These are phyloP conservation scores for Naegleria lovaniensis DNA, from an alignment of 208 protist species.

Conservation along the genomic window DNA sequence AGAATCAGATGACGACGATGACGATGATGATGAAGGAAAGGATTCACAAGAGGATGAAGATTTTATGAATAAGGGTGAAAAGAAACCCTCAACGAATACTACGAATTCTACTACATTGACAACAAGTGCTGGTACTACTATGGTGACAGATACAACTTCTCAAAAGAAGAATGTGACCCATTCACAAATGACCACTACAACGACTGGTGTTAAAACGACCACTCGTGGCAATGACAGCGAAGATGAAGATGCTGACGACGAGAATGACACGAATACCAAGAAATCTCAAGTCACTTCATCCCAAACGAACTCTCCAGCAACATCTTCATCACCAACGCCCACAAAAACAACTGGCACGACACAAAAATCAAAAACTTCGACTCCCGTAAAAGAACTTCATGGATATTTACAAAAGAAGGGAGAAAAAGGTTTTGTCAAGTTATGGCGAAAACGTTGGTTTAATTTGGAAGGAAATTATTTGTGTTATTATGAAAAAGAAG, in stretches of 20 bases:
- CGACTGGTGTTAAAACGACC: too few relatives aligned
- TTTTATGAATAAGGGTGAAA: too few relatives aligned
- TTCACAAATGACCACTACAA: too few relatives aligned
- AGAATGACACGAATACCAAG: too few relatives aligned
- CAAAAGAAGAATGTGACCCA: too few relatives aligned
- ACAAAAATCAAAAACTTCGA: background rate
- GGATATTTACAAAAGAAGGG: conserved; percentile 21
- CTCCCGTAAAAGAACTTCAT: background rate
- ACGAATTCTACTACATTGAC: background rate
- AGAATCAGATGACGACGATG: background rate
- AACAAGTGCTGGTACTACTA: too few relatives aligned
- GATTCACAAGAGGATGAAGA: too few relatives aligned
- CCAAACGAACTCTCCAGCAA: background rate
- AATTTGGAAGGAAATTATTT: background rate
- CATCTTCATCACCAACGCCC: background rate
- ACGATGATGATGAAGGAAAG: background rate
- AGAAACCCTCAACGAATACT: background rate
- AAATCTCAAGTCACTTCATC: too few relatives aligned
- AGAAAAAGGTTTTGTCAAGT: conserved; percentile 24
- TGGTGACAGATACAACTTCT: too few relatives aligned
- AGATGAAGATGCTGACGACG: background rate
- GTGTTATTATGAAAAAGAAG: background rate
- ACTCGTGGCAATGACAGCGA: background rate
- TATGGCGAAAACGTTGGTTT: conserved; percentile 20
- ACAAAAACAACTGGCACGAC: background rate